phyloP scores from a whole-genome alignment of 352 stramenopile species.

The Salisapilia sapeloensis region DNA sequence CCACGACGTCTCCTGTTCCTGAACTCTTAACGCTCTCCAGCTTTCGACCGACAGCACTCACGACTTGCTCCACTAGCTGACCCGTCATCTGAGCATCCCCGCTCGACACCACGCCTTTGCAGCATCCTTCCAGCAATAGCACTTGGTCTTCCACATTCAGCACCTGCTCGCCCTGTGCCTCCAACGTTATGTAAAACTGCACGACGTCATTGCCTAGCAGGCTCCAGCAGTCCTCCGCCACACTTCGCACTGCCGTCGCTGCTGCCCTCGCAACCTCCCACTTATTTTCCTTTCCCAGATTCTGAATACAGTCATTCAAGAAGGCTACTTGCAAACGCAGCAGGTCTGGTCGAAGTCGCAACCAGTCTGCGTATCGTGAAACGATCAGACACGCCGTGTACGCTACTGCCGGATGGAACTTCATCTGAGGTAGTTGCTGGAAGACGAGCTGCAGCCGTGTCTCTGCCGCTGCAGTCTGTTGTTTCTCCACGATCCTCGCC shows the following conservation, averaged over 20 bases:
- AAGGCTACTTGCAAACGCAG: slow-evolving; percentile 45
- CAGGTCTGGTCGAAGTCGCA: slow-evolving; percentile 22
- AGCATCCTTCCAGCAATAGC: slow-evolving; percentile 71
- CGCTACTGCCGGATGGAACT: slow-evolving; percentile 56
- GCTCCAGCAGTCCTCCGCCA: slow-evolving; percentile 66
- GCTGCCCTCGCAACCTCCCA: slow-evolving; percentile 68
- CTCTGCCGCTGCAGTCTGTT: slow-evolving; percentile 6
- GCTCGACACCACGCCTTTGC: slow-evolving; percentile 26
- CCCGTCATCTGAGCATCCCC: slow-evolving; percentile 22
- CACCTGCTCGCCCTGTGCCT: slow-evolving; percentile 36
- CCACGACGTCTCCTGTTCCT: no score
- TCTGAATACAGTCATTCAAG: slow-evolving; percentile 50
- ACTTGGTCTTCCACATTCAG: slow-evolving; percentile 69
- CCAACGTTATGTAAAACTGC: slow-evolving; percentile 63
- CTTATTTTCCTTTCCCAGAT: slow-evolving; percentile 17
- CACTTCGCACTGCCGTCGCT: slow-evolving; percentile 39
- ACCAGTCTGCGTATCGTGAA: slow-evolving; percentile 66
- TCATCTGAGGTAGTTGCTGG: slow-evolving; percentile 51
- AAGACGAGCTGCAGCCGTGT: slow-evolving; percentile 59
- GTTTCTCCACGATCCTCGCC: slow-evolving; percentile 52
- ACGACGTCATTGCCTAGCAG: slow-evolving; percentile 46
- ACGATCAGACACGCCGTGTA: slow-evolving; percentile 78
- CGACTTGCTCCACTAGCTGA: slow-evolving; percentile 43
- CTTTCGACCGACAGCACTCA: slow-evolving; percentile 38
- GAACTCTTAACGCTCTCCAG: slow-evolving; percentile 21